phyloP scores from a whole-genome alignment of 2,329 filamentous ascomycete genomes.

The Microcyclospora tardicrescens region DNA sequence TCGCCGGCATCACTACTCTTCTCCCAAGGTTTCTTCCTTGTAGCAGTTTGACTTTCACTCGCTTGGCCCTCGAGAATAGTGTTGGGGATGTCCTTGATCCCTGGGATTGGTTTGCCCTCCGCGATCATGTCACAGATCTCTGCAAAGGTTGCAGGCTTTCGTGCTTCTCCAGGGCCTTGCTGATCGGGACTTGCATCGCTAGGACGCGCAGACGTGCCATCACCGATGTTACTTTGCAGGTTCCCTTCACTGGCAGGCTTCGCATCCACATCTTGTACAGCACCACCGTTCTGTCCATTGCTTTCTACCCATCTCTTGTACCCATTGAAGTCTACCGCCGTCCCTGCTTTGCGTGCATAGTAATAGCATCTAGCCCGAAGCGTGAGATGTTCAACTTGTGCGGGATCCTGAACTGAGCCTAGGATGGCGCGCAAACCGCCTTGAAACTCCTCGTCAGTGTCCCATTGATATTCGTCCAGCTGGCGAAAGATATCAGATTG shows the following conservation, averaged over 20 bases:
- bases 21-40: slow-evolving; percentile 69
- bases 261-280: slow-evolving; percentile 1
- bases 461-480: slow-evolving; percentile 56
- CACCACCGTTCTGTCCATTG: slow-evolving; percentile 12
- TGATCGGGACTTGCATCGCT: neutral
- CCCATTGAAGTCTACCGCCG: slow-evolving; percentile 48
- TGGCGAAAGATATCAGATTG: slow-evolving; percentile 38
- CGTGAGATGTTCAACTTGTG: slow-evolving; percentile 44
- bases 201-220: neutral
- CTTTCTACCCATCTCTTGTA: slow-evolving; percentile 53
- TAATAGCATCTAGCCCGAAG: slow-evolving; percentile 59
- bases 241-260: neutral
- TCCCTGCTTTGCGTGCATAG: slow-evolving; percentile 36
- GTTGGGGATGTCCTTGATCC: slow-evolving; percentile 75
- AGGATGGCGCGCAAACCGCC: slow-evolving; percentile 54
- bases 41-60: slow-evolving; percentile 38
- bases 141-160: slow-evolving; percentile 71
- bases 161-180: slow-evolving; percentile 30
- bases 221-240: neutral
- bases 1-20: slow-evolving; percentile 27
- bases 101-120: slow-evolving; percentile 68
- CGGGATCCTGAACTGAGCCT: slow-evolving; percentile 41
- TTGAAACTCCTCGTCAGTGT: slow-evolving; percentile 54
- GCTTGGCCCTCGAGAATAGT: slow-evolving; percentile 62
- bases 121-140: slow-evolving; percentile 78